Evolutionary conservation across 257 asterid species (phyloP), one percentile per base, ranked within the genome.

Genomic region (Solanum megistacrolobum): DNA sequence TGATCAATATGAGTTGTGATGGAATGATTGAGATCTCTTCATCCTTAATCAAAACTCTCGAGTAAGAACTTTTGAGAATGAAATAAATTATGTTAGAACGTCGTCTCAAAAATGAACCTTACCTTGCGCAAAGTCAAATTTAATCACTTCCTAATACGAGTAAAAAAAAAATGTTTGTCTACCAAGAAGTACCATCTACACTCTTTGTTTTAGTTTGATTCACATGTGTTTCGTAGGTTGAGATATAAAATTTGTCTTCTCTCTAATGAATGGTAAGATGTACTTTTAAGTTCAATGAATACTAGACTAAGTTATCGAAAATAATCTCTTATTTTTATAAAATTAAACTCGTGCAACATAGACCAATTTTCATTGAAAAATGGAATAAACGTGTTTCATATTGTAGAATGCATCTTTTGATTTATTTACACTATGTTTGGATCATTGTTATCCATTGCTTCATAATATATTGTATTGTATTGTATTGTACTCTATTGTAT

Each of bases 81-180:
- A 62, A 23, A 9, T 9, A n/a, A n/a, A 62, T 10, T n/a, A 62
- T n/a, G 31, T n/a, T n/a, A 0, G 0, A 23, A 62, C 6, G 1
- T 62, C 6, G 0, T 5, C 29, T 1, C 0, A 23, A 60, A 62
- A 62, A 62, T 62, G 6, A 2, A 62, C 12, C 31, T n/a, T n/a
- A 0, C 31, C 23, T n/a, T 9, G 6, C 5, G 7, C 3, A 9
- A 23, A 23, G 12, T n/a, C 31, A 23, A 9, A 20, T 20, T 20
- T 58, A 58, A 58, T 58, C 27, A 58, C 12, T 23, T 58, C 1
- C 0, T 10, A 58, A 58, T 20, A 20, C 4, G 1, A 0, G 1
- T 52, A 52, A 16, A 2, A 52, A 21, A 60, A 21, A 21, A 21
- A 4, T 21, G 4, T 7, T 7, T 60, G 13, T 60, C 27, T 60